These are phyloP conservation scores for Euphorbia lathyris DNA, from an alignment of 345 rosid species.

Conservation along the genomic window DNA sequence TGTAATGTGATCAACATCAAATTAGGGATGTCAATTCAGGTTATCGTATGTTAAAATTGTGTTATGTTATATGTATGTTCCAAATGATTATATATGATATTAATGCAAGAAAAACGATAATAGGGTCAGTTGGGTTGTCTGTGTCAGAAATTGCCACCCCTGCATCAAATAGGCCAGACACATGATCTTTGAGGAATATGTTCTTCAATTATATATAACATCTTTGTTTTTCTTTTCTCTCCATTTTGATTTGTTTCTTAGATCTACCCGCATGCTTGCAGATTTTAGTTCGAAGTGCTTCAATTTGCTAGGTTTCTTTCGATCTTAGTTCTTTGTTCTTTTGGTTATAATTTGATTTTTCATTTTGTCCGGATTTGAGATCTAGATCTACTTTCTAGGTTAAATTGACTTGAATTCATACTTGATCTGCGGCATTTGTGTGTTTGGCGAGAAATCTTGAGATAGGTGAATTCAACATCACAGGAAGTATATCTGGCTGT, in stretches of 20 bases:
- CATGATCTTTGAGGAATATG: not conserved
- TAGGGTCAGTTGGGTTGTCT: too few relatives aligned
- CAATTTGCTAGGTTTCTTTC: not conserved
- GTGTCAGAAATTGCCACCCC: too few relatives aligned
- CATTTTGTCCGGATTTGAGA: not conserved
- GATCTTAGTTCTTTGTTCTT: not conserved
- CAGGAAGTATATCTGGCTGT: too few relatives aligned
- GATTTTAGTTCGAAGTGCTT: not conserved
- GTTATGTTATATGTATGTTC: too few relatives aligned
- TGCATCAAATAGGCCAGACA: not conserved
- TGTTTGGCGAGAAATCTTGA: too few relatives aligned
- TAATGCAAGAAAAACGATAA: too few relatives aligned
- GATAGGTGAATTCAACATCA: too few relatives aligned
- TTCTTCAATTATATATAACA: not conserved
- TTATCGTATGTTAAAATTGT: too few relatives aligned
- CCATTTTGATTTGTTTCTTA: not conserved
- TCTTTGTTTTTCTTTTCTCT: not conserved
- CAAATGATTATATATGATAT: too few relatives aligned
- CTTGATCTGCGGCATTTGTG: not conserved
- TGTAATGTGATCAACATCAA: slow-evolving; percentile 2
- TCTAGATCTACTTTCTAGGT: not conserved
- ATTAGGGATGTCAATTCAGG: too few relatives aligned
- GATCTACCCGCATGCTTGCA: not conserved
- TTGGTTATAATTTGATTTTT: too few relatives aligned
- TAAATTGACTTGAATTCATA: not conserved